Evolutionary conservation across 2,329 filamentous ascomycete genomes (phyloP).

Genomic region (Aspergillus sp.): DNA sequence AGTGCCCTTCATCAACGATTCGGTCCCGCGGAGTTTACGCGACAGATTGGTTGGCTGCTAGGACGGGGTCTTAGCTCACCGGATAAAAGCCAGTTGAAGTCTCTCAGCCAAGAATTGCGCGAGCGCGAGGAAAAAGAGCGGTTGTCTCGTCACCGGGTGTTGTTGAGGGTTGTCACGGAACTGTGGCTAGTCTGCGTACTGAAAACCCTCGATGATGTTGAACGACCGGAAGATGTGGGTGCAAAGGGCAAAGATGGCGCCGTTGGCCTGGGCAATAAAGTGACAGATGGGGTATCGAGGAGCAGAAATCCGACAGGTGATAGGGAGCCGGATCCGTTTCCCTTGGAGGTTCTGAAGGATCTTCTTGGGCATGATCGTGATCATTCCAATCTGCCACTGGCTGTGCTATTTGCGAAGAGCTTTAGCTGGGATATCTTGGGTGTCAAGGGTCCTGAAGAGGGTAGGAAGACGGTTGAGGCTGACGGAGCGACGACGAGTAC

Average conservation of each 20-base stretch:
- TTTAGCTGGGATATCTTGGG: slow-evolving; percentile 96
- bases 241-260: slow-evolving; percentile 55
- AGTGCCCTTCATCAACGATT: slow-evolving; percentile 96
- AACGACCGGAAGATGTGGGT: slow-evolving; percentile 62
- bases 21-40: slow-evolving; percentile 84
- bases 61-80: slow-evolving; percentile 89
- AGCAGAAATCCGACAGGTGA: slow-evolving; percentile 57
- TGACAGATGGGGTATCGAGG: slow-evolving; percentile 61
- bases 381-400: slow-evolving; percentile 83
- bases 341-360: slow-evolving; percentile 96
- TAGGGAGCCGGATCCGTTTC: slow-evolving; percentile 82
- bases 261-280: slow-evolving; percentile 42
- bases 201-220: slow-evolving; percentile 72
- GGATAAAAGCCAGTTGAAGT: slow-evolving; percentile 80
- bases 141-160: slow-evolving; percentile 76
- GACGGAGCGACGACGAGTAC: slow-evolving; percentile 63
- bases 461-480: slow-evolving; percentile 80
- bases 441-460: slow-evolving; percentile 69
- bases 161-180: slow-evolving; percentile 89
- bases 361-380: slow-evolving; percentile 91
- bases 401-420: slow-evolving; percentile 93
- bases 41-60: slow-evolving; percentile 87
- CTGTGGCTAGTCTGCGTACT: slow-evolving; percentile 91
- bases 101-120: slow-evolving; percentile 73
- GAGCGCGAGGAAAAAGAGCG: slow-evolving; percentile 97